phyloP scores from a whole-genome alignment of 306 rosid species.

The Ziziphus jujuba region DNA sequence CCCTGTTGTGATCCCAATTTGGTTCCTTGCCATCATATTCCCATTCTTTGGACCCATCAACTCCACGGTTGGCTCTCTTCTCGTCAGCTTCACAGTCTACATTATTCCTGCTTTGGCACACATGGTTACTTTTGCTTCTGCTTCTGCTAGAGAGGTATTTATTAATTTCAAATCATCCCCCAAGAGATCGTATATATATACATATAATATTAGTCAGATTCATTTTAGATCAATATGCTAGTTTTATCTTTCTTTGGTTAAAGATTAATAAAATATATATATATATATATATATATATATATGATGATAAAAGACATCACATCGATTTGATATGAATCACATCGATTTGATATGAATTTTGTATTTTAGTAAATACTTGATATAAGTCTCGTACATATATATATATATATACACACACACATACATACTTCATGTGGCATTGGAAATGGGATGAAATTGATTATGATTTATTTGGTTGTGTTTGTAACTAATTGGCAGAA shows the following conservation, averaged over 20 bases:
- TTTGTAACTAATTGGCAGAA: constrained; percentile 47
- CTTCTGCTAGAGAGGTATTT: constrained; percentile 75
- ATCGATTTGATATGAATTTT: too few relatives aligned
- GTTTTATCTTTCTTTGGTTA: too few relatives aligned
- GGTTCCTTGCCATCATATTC: constrained; percentile 92
- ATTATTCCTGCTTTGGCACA: constrained; percentile 96
- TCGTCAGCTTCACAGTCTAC: constrained; percentile 98
- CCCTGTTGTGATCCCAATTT: constrained; percentile 93
- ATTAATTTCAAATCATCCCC: background rate
- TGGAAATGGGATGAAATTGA: too few relatives aligned
- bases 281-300: too few relatives aligned
- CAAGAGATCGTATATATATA: too few relatives aligned
- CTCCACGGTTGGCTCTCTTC: constrained; percentile 93
- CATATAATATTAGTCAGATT: background rate
- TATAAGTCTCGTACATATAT: too few relatives aligned
- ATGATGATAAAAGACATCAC: too few relatives aligned
- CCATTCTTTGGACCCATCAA: constrained; percentile 99
- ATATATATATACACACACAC: background rate
- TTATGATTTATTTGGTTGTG: background rate
- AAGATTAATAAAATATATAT: too few relatives aligned
- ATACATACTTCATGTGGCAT: fast-evolving
- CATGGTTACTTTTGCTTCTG: constrained; percentile 87
- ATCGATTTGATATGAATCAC: background rate
- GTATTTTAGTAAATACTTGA: too few relatives aligned
- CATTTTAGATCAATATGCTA: background rate